Base-by-base conservation (phyloP, 805 yeast species). In the Ogataea methanolica region DNA sequence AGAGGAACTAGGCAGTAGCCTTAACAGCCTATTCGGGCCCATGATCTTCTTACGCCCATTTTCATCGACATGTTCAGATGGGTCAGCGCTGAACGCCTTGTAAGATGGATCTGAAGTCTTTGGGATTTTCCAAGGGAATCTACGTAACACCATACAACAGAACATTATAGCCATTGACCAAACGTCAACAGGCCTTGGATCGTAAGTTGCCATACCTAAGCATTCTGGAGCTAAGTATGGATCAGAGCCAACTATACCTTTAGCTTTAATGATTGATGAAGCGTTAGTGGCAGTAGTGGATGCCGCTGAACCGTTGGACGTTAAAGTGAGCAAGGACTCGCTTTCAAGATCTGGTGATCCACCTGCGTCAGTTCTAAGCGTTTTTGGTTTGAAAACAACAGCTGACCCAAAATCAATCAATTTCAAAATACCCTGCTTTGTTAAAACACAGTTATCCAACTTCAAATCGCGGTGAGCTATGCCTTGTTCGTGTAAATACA, bases 61-160 rank as follows among this genome's bases (percentile, higher is more conserved):
- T 34, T 58, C 60, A 48, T 63, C 68, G 23, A 52, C 47, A 9
- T 52, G 46, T 40, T 58, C 66, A 4, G 53, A 46, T 2, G 61
- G 50, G 26, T 49, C 54, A 29, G 58, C 49, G n/a, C 75, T 68
- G 61, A 85, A 92, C 51, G 88, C 74, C 48, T 80, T 76, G 70
- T 76, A 92, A 5, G 94, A 82, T 45, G 81, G 81, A 63, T 91
- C 97, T 6, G 80, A 70, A 23, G 71, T 67, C 54, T 84, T 82
- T n/a, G 97, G 97, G 2, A 91, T 78, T 63, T 89, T 89, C 99
- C 99, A 92, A 1, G 99, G 98, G 68, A 92, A 92, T 50, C 96
- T 70, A 55, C 85, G 79, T 55, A 91, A 70, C 2, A 85, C 74
- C 91, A 90, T 87, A 68, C 98, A 91, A 64, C 96, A 89, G 62